Evolutionary conservation across 257 asterid species (phyloP).

Genomic region (Solanum raphanifolium): DNA sequence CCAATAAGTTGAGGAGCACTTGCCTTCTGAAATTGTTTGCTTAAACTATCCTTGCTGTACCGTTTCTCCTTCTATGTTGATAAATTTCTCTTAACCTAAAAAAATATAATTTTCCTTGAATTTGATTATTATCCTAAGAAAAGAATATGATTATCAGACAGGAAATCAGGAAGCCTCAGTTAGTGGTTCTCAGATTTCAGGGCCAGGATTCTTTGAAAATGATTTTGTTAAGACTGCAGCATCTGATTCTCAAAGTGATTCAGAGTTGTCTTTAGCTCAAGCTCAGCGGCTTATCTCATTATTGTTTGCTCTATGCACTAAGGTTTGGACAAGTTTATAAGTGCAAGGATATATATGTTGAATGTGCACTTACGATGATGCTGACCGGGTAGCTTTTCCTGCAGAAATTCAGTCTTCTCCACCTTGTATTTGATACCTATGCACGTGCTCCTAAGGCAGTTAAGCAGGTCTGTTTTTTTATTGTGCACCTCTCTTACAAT

Average conservation of each 20-base stretch:
- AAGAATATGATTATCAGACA: slow-evolving; percentile 27
- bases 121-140: neutral
- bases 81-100: neutral
- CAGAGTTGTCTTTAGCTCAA: slow-evolving; percentile 43
- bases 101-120: neutral
- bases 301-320: slow-evolving; percentile 76
- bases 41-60: neutral
- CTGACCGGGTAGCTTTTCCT: slow-evolving; percentile 12
- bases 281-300: slow-evolving; percentile 67
- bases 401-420: slow-evolving; percentile 82
- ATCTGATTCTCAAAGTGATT: slow-evolving; percentile 40
- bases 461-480: slow-evolving; percentile 63
- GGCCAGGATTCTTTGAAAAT: slow-evolving; percentile 43
- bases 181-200: slow-evolving; percentile 81
- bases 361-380: neutral
- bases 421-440: slow-evolving; percentile 60
- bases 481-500: slow-evolving; percentile 1
- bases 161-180: slow-evolving; percentile 67
- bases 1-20: neutral
- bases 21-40: neutral
- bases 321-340: slow-evolving; percentile 32
- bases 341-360: neutral
- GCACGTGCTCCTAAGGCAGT: slow-evolving; percentile 61
- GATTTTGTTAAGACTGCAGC: slow-evolving; percentile 29
- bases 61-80: neutral